phyloP scores from a whole-genome alignment of 2,329 filamentous ascomycete genomes.

The Trichoderma hamatum region DNA sequence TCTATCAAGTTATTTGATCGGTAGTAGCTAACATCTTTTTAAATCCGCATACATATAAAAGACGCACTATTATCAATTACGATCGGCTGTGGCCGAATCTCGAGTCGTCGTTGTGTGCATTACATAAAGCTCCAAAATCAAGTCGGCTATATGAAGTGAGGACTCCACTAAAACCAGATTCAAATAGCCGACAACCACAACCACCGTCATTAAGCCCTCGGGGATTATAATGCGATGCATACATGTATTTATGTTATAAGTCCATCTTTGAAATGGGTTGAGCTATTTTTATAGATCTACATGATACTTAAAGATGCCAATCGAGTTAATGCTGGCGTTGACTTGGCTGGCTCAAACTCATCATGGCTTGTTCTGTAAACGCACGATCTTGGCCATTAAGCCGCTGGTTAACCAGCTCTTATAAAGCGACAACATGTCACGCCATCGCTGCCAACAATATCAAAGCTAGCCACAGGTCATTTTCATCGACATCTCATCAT shows the following conservation, averaged over 20 bases:
- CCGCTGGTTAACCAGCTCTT: not conserved
- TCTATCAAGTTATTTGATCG: not conserved
- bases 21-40: not conserved
- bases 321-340: not conserved
- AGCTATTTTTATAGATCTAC: too few relatives aligned
- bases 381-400: not conserved
- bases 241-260: not conserved
- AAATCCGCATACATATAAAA: not conserved
- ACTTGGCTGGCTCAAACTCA: not conserved
- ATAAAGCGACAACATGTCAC: not conserved
- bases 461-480: slow-evolving; percentile 26
- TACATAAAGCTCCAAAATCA: not conserved
- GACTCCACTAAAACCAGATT: slow-evolving; percentile 7
- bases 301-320: not conserved
- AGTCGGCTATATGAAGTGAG: slow-evolving; percentile 16
- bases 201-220: not conserved
- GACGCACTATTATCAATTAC: too few relatives aligned
- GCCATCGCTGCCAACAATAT: not conserved
- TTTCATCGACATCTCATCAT: slow-evolving; percentile 42
- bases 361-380: not conserved
- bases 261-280: not conserved
- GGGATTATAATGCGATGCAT: not conserved
- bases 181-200: slow-evolving; percentile 14
- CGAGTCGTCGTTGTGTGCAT: not conserved
- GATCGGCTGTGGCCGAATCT: not conserved